These are phyloP conservation scores for Pontederia crassipes DNA, from an alignment of 176 grass and related monocot genomes.

Conservation along the genomic window DNA sequence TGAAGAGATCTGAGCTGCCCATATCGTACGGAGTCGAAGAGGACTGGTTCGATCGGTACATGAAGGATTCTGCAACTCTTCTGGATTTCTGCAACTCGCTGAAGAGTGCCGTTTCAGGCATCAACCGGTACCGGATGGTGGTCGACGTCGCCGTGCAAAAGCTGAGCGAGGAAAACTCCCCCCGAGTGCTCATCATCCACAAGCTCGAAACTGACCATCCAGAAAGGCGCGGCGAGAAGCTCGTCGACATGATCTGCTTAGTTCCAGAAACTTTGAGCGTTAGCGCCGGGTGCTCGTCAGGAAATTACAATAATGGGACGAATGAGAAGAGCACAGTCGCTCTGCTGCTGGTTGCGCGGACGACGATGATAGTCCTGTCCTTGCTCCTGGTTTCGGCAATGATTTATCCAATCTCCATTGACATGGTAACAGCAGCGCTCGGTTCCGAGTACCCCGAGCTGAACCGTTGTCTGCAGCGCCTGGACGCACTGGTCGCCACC, in stretches of 20 bases:
- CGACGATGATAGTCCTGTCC: constrained; percentile 48
- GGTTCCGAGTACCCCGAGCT: constrained; percentile 27
- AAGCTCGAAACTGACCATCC: not conserved
- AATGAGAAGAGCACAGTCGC: constrained; percentile 24
- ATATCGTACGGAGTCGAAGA: constrained; percentile 16
- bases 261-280: constrained; percentile 30
- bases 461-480: constrained; percentile 50
- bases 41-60: constrained; percentile 88
- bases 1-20: constrained; percentile 53
- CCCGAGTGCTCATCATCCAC: constrained; percentile 3
- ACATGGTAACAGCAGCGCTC: constrained; percentile 4
- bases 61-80: constrained; percentile 85
- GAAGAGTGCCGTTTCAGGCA: constrained; percentile 48
- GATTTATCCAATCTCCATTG: constrained; percentile 22
- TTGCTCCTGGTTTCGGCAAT: constrained; percentile 59
- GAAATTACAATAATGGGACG: constrained; percentile 4
- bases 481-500: constrained; percentile 25
- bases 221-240: not conserved
- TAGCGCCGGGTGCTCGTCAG: constrained; percentile 8
- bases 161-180: constrained; percentile 12
- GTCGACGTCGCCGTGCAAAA: constrained; percentile 41
- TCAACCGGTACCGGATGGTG: constrained; percentile 70
- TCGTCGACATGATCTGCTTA: constrained; percentile 22
- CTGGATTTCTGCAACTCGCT: constrained; percentile 84
- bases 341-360: constrained; percentile 63